Base-by-base conservation (phyloP, 176 grass and related monocot species). In the Paspalum notatum region DNA sequence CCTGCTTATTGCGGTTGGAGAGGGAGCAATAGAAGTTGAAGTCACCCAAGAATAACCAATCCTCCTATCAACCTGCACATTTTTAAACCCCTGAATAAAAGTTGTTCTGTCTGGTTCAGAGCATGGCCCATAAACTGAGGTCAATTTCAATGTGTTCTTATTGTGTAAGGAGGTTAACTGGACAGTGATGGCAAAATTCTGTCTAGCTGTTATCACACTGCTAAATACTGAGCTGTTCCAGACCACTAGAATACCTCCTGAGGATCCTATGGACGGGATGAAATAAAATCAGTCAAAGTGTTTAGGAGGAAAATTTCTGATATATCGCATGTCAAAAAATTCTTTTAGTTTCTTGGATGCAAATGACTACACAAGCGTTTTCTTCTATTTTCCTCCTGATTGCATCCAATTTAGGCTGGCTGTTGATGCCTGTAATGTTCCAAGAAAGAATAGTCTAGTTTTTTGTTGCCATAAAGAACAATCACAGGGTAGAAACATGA, bases 151-250 rank as follows among this genome's bases (percentile, higher is more conserved):
- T 1, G 2, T 2, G 7, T 1, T 7, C 17, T 16, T 5, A 53
- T 20, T 17, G 2, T 20, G 16, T 32, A 3, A 32, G 32, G 51
- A 53, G 0, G 51, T 18, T 1, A 53, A 53, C 2, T 6, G 2
- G 2, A 18, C 7, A 8, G 17, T 6, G 0, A 53, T 3, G 18
- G 15, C 51, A 53, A 53, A 53, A n/a, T n/a, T n/a, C n/a, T 1
- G 51, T 2, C 16, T 52, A 0, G 16, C 16, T 0, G 18, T 0
- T 0, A 8, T 2, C 6, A 2, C 2, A 0, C 51, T 5, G 0
- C 18, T 17, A 20, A 53, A 53, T 2, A 53, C 2, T 2, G 16
- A 7, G n/a, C 51, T 17, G 18, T 18, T 53, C 51, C 6, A 53
- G 0, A 1, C 5, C 0, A 53, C 15, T 0, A 54, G 6, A 9